Base-by-base conservation (phyloP, 768 basidiomycete species). In the Hericium coralloides region DNA sequence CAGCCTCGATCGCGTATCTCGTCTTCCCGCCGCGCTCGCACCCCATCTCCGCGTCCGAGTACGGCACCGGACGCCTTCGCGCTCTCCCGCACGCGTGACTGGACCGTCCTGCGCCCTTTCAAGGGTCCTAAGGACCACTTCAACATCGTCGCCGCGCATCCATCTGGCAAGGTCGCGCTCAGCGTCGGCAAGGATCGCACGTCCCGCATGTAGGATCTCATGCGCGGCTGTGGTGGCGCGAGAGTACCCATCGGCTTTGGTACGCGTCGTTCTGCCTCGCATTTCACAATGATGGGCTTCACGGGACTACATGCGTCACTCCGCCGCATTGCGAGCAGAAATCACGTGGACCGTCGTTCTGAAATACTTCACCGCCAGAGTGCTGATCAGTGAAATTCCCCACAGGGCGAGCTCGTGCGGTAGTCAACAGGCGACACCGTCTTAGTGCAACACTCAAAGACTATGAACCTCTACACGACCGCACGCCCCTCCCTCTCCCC, bases 141-240 rank as follows among this genome's bases (percentile, higher is more conserved):
- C 58, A 98, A 98, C 68, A 80, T 81, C 37, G 80, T 97, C 38
- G 90, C 92, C 2, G 85, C 98, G 2, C 97, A 99, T 66, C 95
- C 93, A 0, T 88, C 90, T 0, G 92, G 95, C 6, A 90, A 98
- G 64, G 81, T 98, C 17, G 95, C 87, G 0, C 70, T 99, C 41
- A 92, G 86, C 59, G 93, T 98, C 0, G 95, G 97, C 7, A 87
- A 85, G 65, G 97, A 98, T 65, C 78, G 80, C 61, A 91, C 89
- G 3, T 62, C 98, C 58, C 80, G 94, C 45, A 97, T 99, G 95
- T 99, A 97, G 97, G 97, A 99, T 75, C 74, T 99, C 51, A 95
- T 98, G 91, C 76, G 95, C 48, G 95, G 95, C 0, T 87, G 88
- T 68, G 91, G 92, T 3, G 83, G 83, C 12, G 92, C 92, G 7